A percentile compares a stretch with the other conserved stretches of the same genome.
These are phyloP conservation scores for Athelia psychrophila DNA, from an alignment of 1,284 basidiomycete species.

Conservation along the genomic window DNA sequence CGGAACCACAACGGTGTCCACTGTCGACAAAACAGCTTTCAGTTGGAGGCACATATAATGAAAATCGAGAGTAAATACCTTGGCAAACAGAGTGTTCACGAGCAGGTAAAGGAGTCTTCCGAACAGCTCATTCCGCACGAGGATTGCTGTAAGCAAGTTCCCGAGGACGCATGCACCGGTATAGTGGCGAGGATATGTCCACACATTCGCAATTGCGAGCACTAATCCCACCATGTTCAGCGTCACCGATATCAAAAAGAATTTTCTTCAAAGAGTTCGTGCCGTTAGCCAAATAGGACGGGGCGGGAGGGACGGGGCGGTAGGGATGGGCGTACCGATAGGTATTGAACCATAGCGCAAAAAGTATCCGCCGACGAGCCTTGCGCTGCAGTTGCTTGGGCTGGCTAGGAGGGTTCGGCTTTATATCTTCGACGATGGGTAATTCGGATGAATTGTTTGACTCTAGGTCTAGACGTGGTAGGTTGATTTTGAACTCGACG, in stretches of 20 bases:
- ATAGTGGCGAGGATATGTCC: constrained; percentile 56
- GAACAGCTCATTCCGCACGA: constrained; percentile 58
- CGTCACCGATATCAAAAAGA: constrained; percentile 55
- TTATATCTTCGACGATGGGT: too few species aligned
- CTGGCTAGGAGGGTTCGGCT: too few species aligned
- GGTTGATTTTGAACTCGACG: too few species aligned
- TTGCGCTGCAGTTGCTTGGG: too few species aligned
- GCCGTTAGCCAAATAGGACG: background rate
- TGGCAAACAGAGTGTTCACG: constrained; percentile 55
- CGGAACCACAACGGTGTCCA: constrained; percentile 73
- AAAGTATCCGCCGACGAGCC: too few species aligned
- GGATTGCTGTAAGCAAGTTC: constrained; percentile 49
- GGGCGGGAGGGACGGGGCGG: too few species aligned
- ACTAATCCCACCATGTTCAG: constrained; percentile 61
- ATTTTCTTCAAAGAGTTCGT: constrained; percentile 44
- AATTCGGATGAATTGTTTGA: too few species aligned
- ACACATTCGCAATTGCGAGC: constrained; percentile 62
- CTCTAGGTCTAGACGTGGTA: too few species aligned
- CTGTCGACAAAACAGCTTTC: constrained; percentile 31
- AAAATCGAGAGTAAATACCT: constrained; percentile 34
- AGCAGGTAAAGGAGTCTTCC: constrained; percentile 49
- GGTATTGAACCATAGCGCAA: constrained; percentile 67
- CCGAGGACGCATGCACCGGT: constrained; percentile 60
- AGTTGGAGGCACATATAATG: constrained; percentile 3
- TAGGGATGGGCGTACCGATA: too few species aligned